Base-by-base conservation (phyloP, 2,329 filamentous ascomycete genomes). In the Phoma sp. region DNA sequence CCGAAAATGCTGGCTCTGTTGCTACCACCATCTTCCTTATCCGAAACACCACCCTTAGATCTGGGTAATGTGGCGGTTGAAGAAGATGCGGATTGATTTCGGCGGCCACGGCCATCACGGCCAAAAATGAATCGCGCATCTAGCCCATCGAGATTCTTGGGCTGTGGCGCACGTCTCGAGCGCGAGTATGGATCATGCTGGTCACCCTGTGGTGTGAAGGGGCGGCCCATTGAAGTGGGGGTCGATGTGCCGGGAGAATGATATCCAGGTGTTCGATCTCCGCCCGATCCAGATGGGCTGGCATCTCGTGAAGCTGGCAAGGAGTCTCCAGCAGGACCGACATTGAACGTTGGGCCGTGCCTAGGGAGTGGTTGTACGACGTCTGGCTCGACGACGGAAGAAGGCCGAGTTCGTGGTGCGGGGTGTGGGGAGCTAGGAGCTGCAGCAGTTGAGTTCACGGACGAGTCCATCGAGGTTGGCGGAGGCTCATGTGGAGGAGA, bases 161-260 rank as follows among this genome's bases (percentile, higher is more conserved):
- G 79, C 62, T 89, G 90, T 1, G 89, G 87, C 2, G 86, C 85
- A 46, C 92, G 87, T 65, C 89, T 92, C 64, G 85, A 87, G 58
- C 91, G 89, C n/a, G 91, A 87, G 68, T 96, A 96, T 1, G 92
- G 91, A 65, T 96, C 91, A 69, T 96, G 89, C 45, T 80, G 82
- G 55, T 96, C 91, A 24, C 89, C 91, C 14, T 86, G 83, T 4
- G 91, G 91, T 2, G 90, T 93, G 59, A 90, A 89, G 0, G 91
- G 88, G 56, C 90, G 86, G 24, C 88, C 86, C 13, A 52, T 57
- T 63, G 89, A 90, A 6, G 87, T 85, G 18, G 84, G 75, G 64
- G 75, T 83, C n/a, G 77, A 73, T 8, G 80, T 78, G 44, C 75
- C 73, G 33, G 76, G 75, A 24, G 70, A 70, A 43, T 75, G 69